Evolutionary conservation across 768 basidiomycete species (phyloP), one percentile per base, ranked within the genome.

Genomic region (Leccinellum rugosiceps): DNA sequence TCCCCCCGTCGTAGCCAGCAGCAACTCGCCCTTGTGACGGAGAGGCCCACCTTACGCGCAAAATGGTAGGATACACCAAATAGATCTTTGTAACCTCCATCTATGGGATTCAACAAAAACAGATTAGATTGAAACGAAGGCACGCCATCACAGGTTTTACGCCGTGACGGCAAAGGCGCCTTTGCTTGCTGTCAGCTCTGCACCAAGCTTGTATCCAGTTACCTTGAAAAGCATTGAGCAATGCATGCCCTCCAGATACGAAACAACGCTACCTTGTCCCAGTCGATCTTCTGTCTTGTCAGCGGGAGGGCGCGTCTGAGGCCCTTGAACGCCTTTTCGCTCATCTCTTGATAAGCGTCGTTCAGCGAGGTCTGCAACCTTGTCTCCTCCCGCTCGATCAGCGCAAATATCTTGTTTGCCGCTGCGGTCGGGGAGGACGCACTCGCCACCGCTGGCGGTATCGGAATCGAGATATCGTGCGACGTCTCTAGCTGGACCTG

Each of bases 281-380:
- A 99, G 58, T 98, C 94, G 35, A 98, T 72, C 73, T 98, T 98
- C 69, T 92, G 90, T 63, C 92, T 81, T 13, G 94, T 98, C 67
- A 98, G 77, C 0, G 96, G 97, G 56, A 99, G 74, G 1, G 94
- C 94, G 35, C 97, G 82, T 63, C 97, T 80, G 51, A 99, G 78
- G 6, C 88, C 85, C 72, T 92, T 92, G 82, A 98, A 98, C 1
- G 90, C 89, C 75, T 92, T 94, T 66, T 98, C 95, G 41, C 89
- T 84, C 84, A 99, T 88, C 63, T 91, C 87, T 43, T 86, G 85
- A 68, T 98, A 97, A 15, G 89, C 81, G 47, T 88, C 87, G 65
- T 85, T 90, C 53, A 98, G 71, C 15, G 87, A 85, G 1, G 79
- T 75, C 68, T 98, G 94, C 67, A 94, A 90, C 61, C 80, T 82